A percentile compares a stretch with the other conserved stretches of the same genome.
Evolutionary conservation across 2,329 filamentous ascomycete species (phyloP).

Genomic region (Nemania sp.): DNA sequence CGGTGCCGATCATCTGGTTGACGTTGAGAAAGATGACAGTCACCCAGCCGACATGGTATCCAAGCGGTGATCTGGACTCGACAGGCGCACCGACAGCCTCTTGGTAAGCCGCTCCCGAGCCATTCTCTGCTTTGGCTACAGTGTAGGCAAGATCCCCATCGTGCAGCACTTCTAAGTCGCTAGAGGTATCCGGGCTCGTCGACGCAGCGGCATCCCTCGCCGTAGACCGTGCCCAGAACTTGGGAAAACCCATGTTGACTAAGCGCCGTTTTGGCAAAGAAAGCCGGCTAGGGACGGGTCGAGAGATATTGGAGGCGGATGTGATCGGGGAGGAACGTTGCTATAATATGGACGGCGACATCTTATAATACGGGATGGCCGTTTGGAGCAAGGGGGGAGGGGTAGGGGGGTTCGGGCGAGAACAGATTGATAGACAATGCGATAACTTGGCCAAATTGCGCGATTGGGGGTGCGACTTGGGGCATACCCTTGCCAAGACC

Average conservation of each 20-base stretch:
- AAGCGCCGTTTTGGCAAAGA: neutral
- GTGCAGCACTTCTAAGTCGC: constrained; percentile 35
- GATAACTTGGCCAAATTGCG: constrained; percentile 13
- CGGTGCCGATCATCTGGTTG: constrained; percentile 65
- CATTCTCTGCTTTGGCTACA: constrained; percentile 45
- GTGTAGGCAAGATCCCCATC: constrained; percentile 39
- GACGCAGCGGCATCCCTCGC: constrained; percentile 15
- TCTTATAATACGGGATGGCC: constrained; percentile 18
- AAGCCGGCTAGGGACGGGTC: neutral
- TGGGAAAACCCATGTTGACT: constrained; percentile 32
- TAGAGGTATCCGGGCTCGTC: constrained; percentile 13
- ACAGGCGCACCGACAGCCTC: constrained; percentile 66
- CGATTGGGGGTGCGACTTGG: constrained; percentile 5
- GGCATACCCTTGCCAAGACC: constrained; percentile 5
- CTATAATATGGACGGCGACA: constrained; percentile 3
- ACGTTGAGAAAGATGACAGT: constrained; percentile 64
- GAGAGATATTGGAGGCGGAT: neutral
- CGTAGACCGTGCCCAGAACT: constrained; percentile 27
- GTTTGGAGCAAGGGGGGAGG: too few species aligned
- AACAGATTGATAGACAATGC: constrained; percentile 6
- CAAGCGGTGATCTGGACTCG: constrained; percentile 62
- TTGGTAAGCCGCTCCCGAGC: constrained; percentile 55
- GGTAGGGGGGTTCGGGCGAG: neutral
- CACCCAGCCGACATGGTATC: constrained; percentile 59
- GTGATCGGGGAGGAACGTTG: neutral